Evolutionary conservation across 305 asterid species (phyloP).

Genomic region (Salvia sclarea): DNA sequence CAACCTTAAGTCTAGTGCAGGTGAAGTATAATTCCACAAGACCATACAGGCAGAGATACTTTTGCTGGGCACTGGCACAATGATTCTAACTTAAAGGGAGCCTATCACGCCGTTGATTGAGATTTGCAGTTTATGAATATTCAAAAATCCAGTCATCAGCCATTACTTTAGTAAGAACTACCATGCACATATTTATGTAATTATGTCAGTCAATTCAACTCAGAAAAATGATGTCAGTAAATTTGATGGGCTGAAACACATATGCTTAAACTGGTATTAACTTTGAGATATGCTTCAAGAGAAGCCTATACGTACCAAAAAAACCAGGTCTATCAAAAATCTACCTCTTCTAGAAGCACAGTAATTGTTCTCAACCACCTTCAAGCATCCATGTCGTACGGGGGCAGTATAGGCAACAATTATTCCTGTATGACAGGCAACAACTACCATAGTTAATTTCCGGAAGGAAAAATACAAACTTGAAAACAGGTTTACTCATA

Average conservation of each 20-base stretch:
- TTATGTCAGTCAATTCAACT: neutral
- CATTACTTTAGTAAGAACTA: slow-evolving; percentile 11
- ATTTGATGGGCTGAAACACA: slow-evolving; percentile 18
- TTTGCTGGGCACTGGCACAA: slow-evolving; percentile 3
- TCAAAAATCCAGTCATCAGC: slow-evolving; percentile 12
- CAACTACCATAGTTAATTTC: slow-evolving; percentile 11
- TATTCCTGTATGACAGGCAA: slow-evolving; percentile 60
- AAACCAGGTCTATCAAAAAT: slow-evolving; percentile 4
- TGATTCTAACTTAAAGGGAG: neutral
- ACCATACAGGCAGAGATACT: neutral
- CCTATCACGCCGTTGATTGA: neutral
- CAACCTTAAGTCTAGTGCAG: neutral
- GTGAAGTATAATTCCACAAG: neutral
- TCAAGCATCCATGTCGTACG: slow-evolving; percentile 84
- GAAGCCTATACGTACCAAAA: slow-evolving; percentile 4
- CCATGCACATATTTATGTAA: neutral
- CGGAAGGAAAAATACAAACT: slow-evolving; percentile 8
- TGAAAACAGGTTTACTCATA: slow-evolving; percentile 1
- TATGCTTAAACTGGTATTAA: slow-evolving; percentile 6
- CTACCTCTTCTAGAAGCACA: slow-evolving; percentile 93
- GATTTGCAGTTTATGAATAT: slow-evolving; percentile 8
- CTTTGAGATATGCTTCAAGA: slow-evolving; percentile 1
- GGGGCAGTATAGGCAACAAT: slow-evolving; percentile 74
- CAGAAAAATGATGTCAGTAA: neutral
- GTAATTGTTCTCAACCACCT: slow-evolving; percentile 83